Base-by-base conservation (phyloP, 805 yeast species). In the Saccharomycopsis sp. region DNA sequence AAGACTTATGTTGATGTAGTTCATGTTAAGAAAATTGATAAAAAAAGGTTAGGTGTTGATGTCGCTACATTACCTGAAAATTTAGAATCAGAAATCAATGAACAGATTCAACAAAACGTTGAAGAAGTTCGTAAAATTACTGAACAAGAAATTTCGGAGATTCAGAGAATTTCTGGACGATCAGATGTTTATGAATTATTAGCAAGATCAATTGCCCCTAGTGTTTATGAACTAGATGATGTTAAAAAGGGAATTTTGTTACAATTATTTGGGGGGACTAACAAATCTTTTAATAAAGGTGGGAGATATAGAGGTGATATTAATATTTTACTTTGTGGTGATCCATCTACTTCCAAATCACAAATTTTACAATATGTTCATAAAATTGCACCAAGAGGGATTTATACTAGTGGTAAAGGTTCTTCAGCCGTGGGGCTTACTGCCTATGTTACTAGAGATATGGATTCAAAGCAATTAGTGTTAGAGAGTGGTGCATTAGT, bases 371-470 rank as follows among this genome's bases (percentile, higher is more conserved):
- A 88, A 59, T 93, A 93, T 55, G 97, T 93, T 35, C 98, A 93
- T 66, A 86, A 89, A 58, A 93, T 93, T 54, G 95, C 98, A 1
- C 99, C 99, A 37, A 74, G 98, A 60, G 98, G 98, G 54, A 86
- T 93, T 32, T 93, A 89, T 64, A 93, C 99, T 3, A 89, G 97
- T 1, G 99, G 99, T 63, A 93, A 93, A 58, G 98, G 98, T 41
- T 88, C 97, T 1, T 93, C 98, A 26, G 99, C 99, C 0, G 99
- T 93, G 40, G 99, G 99, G 71, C 71, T 93, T 58, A 93, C 99
- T 0, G 98, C 99, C 0, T 93, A 93, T 61, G 82, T 93, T 45
- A 89, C 98, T 6, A 73, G 96, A 58, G 99, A 93, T 61, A 74
- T 85, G 22, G 97, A 93, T 57, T 87, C 97, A 0, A 85, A 79